Base-by-base conservation (phyloP, 2,329 filamentous ascomycete genomes). In the Claviceps purpurea region DNA sequence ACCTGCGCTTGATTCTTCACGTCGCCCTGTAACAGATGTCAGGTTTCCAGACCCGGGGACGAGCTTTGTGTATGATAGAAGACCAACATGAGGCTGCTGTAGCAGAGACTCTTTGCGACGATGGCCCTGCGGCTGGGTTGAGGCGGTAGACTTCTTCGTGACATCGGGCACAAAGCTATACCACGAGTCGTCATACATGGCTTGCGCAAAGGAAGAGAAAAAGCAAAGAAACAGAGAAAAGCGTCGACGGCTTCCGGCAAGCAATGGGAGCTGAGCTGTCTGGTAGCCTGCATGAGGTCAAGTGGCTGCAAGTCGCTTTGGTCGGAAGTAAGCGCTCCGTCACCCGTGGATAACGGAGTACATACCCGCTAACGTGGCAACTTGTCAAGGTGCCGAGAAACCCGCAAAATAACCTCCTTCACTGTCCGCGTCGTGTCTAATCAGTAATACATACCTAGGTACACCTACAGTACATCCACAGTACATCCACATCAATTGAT, bases 141-240 rank as follows among this genome's bases (percentile, higher is more conserved):
- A 69, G 24, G 71, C 67, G 44, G 70, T 60, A n/a, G 70, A 68
- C 55, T 71, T 71, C 59, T 74, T 77, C 53, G 76, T 70, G 51
- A 78, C 68, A 52, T 84, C 79, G 26, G 85, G 78, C 57, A 87
- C 79, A 63, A 88, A 84, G 64, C 78, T 87, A 70, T 90, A 89
- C 86, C 87, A 91, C 34, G 85, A 82, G 67, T 91, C 87, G 68
- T 91, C 87, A 66, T 87, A 87, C 85, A 89, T 89, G 59, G 58
- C 71, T 52, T 47, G 48, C 37, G 49, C n/a, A 38, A 37, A 4
- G 14, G 22, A 3, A n/a, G 30, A 20, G 8, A 10, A 26, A 24
- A 10, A 14, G 37, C 42, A 34, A 18, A 14, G 41, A 38, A 13
- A 14, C 24, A 13, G 16, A 37, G 46, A 50, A 51, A 37, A 50